Evolutionary conservation across 2,329 filamentous ascomycete species (phyloP), one percentile per base, ranked within the genome.

Genomic region (Bipolaris bicolor): DNA sequence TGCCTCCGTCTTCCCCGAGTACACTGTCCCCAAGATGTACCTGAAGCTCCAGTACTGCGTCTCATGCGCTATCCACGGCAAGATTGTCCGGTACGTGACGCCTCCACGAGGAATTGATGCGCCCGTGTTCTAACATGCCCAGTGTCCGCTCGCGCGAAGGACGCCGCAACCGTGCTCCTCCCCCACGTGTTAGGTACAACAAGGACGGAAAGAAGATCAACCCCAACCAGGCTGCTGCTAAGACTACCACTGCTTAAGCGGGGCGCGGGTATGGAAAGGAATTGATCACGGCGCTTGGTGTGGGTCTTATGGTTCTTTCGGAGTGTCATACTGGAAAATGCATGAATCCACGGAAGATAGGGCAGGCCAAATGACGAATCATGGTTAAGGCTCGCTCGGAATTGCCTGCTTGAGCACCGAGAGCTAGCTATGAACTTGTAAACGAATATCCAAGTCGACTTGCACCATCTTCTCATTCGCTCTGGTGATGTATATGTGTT

Each of bases 11-110:
- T 99, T 98, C 85, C 83, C 90, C 78, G 95, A 99, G 86, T 99
- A 99, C 88, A 93, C 92, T 75, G 94, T 99, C 79, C 95, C 95
- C 84, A 99, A 99, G 91, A 99, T 99, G 96, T 99, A 99, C 91
- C 87, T 99, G 85, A 99, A 99, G 90, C 90, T 99, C 82, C 95
- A 99, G 87, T 99, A 99, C 92, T 99, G 95, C 83, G 95, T 99
- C 80, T 98, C 94, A 83, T 99, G 95, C 85, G 95, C 95, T 79
- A 99, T 99, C 74, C 95, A 99, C 88, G 95, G 95, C 88, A 99
- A 99, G 91, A 99, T 99, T 83, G 96, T 99, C 84, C 94, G 95
- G 94, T 98, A 95, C 83, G 93, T 88, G 81, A 49, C 45, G 58
- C 48, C 51, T 24, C 9, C 29, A 49, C 24, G 33, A 49, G 18